These are phyloP conservation scores for Dacryopinax spathularia DNA, from an alignment of 768 basidiomycete species.

Conservation along the genomic window DNA sequence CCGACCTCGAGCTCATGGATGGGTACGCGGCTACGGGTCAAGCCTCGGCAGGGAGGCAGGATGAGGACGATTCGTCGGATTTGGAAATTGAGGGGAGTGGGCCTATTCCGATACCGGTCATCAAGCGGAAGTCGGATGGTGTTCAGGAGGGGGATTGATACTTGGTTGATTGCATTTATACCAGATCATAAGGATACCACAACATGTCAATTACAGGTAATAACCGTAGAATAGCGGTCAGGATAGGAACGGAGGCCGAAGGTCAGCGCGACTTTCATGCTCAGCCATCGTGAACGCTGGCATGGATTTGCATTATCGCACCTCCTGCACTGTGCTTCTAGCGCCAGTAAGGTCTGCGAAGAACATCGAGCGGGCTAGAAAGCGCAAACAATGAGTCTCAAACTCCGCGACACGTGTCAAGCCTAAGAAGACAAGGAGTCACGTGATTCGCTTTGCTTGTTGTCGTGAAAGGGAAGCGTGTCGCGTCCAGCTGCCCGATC, in stretches of 20 bases:
- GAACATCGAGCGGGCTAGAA: no score
- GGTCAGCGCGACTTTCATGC: no score
- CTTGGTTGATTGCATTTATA: neutral
- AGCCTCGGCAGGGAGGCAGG: neutral
- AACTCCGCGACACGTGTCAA: neutral
- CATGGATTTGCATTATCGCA: no score
- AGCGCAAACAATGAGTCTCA: neutral
- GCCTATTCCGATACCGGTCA: neutral
- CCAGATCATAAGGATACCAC: no score
- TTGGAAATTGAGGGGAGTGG: neutral
- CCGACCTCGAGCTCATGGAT: neutral
- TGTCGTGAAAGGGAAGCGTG: constrained; percentile 5
- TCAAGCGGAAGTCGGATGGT: neutral
- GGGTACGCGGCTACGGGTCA: no score
- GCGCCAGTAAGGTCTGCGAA: no score
- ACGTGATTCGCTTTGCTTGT: constrained; percentile 3
- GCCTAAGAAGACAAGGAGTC: neutral
- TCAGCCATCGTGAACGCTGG: no score
- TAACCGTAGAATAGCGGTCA: no score
- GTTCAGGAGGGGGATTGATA: no score
- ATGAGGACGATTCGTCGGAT: neutral
- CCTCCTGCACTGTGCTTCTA: no score
- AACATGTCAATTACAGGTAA: no score
- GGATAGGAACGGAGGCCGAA: no score
- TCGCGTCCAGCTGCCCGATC: constrained; percentile 3